phyloP scores from a whole-genome alignment of 2,329 filamentous ascomycete genomes.

The Exophiala xenobiotica region DNA sequence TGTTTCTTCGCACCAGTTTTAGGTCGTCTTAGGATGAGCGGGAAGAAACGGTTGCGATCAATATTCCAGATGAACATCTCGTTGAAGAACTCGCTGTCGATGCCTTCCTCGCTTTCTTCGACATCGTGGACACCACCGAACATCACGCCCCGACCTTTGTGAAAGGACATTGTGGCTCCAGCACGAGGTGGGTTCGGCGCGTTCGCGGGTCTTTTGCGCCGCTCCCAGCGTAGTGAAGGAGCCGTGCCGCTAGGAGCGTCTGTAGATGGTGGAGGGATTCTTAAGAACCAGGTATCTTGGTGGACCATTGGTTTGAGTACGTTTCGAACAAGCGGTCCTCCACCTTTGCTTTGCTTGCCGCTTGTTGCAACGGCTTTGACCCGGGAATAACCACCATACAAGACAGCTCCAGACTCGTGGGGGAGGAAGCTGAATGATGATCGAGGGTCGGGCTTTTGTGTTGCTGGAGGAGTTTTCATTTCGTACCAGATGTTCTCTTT shows the following conservation, averaged over 20 bases:
- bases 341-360: slow-evolving; percentile 60
- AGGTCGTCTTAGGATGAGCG: slow-evolving; percentile 71
- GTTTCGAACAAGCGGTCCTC: slow-evolving; percentile 60
- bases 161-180: slow-evolving; percentile 89
- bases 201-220: slow-evolving; percentile 88
- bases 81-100: slow-evolving; percentile 97
- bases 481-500: slow-evolving; percentile 80
- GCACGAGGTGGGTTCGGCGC: slow-evolving; percentile 78
- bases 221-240: slow-evolving; percentile 84
- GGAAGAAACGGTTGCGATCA: slow-evolving; percentile 93
- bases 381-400: slow-evolving; percentile 92
- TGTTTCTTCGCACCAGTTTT: slow-evolving; percentile 64
- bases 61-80: slow-evolving; percentile 89
- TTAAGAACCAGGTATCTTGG: slow-evolving; percentile 90
- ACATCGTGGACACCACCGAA: slow-evolving; percentile 96
- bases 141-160: slow-evolving; percentile 87
- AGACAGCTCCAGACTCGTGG: slow-evolving; percentile 81
- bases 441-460: slow-evolving; percentile 83
- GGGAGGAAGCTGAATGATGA: slow-evolving; percentile 91
- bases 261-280: slow-evolving; percentile 69
- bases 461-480: slow-evolving; percentile 71
- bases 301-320: slow-evolving; percentile 84
- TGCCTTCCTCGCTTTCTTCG: slow-evolving; percentile 86
- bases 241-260: slow-evolving; percentile 65
- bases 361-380: slow-evolving; percentile 67